Conservation (phyloP, 208 protist genomes). For the Kentomonas sorsogonicus region DNA sequence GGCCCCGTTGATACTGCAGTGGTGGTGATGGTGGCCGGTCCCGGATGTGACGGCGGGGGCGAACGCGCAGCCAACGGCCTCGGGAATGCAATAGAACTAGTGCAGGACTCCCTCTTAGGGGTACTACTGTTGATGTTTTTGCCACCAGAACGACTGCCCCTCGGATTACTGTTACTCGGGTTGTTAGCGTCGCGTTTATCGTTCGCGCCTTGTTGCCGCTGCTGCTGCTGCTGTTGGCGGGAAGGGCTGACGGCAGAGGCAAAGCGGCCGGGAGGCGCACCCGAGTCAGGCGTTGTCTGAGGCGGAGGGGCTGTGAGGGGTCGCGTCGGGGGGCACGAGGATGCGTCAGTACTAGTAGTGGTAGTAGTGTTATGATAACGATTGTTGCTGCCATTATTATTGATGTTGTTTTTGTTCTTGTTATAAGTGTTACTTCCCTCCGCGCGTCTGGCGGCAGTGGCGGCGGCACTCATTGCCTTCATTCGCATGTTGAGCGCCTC, state of each 20-base stretch:
- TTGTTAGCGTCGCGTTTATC: too few relatives aligned
- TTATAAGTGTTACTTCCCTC: neutral
- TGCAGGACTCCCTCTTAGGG: too few relatives aligned
- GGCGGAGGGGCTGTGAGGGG: neutral
- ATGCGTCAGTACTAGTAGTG: neutral
- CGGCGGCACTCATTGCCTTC: neutral
- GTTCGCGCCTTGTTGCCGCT: too few relatives aligned
- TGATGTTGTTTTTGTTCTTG: neutral
- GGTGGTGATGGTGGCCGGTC: too few relatives aligned
- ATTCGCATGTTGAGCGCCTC: neutral
- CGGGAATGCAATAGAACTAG: too few relatives aligned
- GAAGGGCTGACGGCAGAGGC: neutral
- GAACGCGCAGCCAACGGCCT: too few relatives aligned
- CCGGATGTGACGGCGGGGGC: too few relatives aligned
- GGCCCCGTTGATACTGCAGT: too few relatives aligned
- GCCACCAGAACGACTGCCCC: too few relatives aligned
- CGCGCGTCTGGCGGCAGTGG: neutral
- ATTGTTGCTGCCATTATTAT: constrained; percentile 1
- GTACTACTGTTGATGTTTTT: too few relatives aligned
- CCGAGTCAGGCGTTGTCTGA: neutral
- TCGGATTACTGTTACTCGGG: too few relatives aligned
- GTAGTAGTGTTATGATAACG: neutral
- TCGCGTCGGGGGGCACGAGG: neutral
- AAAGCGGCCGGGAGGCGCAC: neutral
- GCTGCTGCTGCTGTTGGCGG: neutral